Base-by-base conservation (phyloP, 1,139 yeast species). In the Torulaspora pretoriensis region DNA sequence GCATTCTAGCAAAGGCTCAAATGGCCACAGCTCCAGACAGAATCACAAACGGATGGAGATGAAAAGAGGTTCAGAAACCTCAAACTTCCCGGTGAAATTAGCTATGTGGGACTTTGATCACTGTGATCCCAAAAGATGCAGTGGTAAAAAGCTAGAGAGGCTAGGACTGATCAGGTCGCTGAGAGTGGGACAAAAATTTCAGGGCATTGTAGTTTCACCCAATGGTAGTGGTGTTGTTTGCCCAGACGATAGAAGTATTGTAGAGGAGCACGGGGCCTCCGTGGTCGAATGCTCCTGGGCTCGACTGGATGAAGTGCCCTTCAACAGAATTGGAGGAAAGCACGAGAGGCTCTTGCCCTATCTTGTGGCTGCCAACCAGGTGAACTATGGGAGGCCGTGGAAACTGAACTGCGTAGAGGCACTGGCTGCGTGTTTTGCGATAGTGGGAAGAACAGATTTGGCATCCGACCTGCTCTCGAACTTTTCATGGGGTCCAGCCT, bases 281-380 rank as follows among this genome's bases (percentile, higher is more conserved):
- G 98, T 92, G 7, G 98, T 92, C 1, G 99, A 92, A 63, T 92
- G 97, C 67, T 89, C 97, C 1, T 92, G 99, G 99, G 98, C 98
- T 0, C 71, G 97, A 50, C 65, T 94, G 17, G 96, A 89, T 46
- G 98, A 92, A 63, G 81, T 92, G n/a, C 98, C 98, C 1, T 92
- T 92, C 65, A 71, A 74, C 51, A 87, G 85, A 60, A 90, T 92
- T 49, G 97, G 98, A 3, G 98, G 98, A 3, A 81, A 78, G 51
- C 75, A 88, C 59, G 97, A 92, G 60, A 71, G 98, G 42, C 70
- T 92, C 17, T 69, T 92, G 49, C 98, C 98, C 0, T 92, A 90
- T 59, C 70, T 92, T 47, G 94, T 92, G 3, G 98, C 98, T 2
- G 96, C 97, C 0, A 92, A 92, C 61, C 95, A 96, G 14, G 97